Base-by-base conservation (phyloP, 306 rosid species). In the Begonia masoniana region DNA sequence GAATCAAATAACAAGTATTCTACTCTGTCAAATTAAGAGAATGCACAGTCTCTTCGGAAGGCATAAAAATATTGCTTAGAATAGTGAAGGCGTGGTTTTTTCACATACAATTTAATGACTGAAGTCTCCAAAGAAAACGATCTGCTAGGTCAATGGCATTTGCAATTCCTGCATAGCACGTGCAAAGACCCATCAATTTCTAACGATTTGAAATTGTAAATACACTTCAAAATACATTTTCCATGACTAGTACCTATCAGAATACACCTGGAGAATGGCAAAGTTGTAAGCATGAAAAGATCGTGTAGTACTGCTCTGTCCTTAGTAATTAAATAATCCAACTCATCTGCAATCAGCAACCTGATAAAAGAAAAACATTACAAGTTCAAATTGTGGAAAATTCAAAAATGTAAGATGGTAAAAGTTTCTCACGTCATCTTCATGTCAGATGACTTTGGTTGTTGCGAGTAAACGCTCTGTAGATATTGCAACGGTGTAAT, bases 111-210 rank as follows among this genome's bases (percentile, higher is more conserved):
- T 81, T 91, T 64, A 86, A 67, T 52, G 99, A 71, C 71, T 79
- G 77, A 47, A 91, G 94, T 68, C 78, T 83, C n/a, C 94, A 94
- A 67, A 91, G 88, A 66, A 86, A 91, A 47, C 96, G 96, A 66
- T 81, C 99, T 14, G 99, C 88, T 23, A 91, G 77, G 59, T 91
- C 94, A 15, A 91, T 91, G 53, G 99, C 94, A 77, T 91, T 91
- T 9, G 99, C 91, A 52, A 85, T 76, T 57, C 96, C 99, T 91
- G 77, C 47, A 67, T 64, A 57, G 16, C 48, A 49, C 12, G 9
- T 41, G 12, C 21, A 51, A n/a, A n/a, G n/a, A n/a, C n/a, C n/a
- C 3, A 15, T 31, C 3, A 6, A 45, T 45, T 45, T 12, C 3
- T 12, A 10, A 45, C n/a, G 6, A 26, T 4, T 26, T 26, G 36